Conservation (phyloP, 257 asterid genomes). For the Jacaranda mimosifolia region DNA sequence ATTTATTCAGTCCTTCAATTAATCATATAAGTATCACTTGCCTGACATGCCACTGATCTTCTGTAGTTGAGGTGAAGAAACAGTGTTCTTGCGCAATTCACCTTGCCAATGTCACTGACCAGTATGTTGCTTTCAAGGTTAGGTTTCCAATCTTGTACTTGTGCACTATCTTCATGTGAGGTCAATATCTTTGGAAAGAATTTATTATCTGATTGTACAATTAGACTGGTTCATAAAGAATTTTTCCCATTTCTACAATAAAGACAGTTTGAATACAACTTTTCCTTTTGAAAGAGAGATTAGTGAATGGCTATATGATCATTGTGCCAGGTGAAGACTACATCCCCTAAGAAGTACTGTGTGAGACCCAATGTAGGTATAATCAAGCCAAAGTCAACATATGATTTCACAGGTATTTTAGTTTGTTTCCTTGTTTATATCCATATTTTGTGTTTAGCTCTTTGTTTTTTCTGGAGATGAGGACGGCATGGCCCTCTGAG, state of each 20-base stretch:
- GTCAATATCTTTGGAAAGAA: neutral
- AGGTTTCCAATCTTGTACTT: conserved; percentile 32
- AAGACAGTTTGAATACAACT: neutral
- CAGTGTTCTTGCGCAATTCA: conserved; percentile 73
- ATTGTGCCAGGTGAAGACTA: conserved; percentile 82
- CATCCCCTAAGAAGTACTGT: conserved; percentile 93
- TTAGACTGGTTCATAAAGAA: neutral
- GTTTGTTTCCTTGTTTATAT: conserved; percentile 21
- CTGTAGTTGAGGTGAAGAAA: conserved; percentile 85
- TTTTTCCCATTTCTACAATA: conserved; percentile 15
- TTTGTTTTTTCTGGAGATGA: neutral
- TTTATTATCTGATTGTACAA: neutral
- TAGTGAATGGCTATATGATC: conserved; percentile 15
- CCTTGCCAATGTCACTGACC: conserved; percentile 76
- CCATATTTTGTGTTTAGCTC: neutral
- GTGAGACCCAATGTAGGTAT: conserved; percentile 91
- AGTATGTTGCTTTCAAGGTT: conserved; percentile 92
- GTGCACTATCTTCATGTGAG: conserved; percentile 22
- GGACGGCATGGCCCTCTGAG: conserved; percentile 16
- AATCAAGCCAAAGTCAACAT: conserved; percentile 78
- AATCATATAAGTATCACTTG: neutral
- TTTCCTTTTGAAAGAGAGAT: conserved; percentile 21
- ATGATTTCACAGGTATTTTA: conserved; percentile 73
- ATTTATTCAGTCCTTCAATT: conserved; percentile 20
- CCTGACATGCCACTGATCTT: conserved; percentile 39